Conservation (phyloP, 331 rosid genomes). For the Telfairia occidentalis region DNA sequence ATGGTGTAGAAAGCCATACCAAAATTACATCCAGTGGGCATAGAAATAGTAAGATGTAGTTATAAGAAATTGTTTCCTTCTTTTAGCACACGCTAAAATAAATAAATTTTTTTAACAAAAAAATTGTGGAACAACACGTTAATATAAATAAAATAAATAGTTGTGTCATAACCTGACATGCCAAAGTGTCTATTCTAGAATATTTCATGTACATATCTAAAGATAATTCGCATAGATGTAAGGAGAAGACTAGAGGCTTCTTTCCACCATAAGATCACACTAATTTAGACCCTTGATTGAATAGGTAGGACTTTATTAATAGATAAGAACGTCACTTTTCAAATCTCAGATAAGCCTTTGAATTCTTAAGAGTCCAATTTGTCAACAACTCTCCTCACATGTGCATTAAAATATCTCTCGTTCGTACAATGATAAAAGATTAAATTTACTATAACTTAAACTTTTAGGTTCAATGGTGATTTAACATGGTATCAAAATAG, state of each 20-base stretch:
- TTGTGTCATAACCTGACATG: background rate
- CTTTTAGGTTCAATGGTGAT: too few species aligned
- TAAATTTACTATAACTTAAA: too few species aligned
- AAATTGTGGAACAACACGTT: too few species aligned
- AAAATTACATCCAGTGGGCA: background rate
- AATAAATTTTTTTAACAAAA: too few species aligned
- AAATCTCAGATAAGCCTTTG: background rate
- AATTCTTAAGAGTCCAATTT: background rate
- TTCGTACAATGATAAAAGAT: too few species aligned
- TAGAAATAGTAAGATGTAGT: background rate
- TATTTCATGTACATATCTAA: background rate
- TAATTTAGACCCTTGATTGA: background rate
- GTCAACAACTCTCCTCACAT: background rate
- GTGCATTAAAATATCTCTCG: too few species aligned
- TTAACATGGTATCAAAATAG: too few species aligned
- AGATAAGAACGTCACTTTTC: background rate
- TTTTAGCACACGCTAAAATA: background rate
- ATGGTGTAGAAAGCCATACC: background rate
- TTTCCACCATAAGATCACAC: background rate
- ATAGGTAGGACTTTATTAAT: background rate
- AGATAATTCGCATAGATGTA: background rate
- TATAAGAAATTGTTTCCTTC: background rate
- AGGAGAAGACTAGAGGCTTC: background rate
- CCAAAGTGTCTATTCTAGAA: background rate
- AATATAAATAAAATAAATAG: too few species aligned